Conservation (phyloP, 2,329 filamentous ascomycete species). For the Mycogone perniciosa region DNA sequence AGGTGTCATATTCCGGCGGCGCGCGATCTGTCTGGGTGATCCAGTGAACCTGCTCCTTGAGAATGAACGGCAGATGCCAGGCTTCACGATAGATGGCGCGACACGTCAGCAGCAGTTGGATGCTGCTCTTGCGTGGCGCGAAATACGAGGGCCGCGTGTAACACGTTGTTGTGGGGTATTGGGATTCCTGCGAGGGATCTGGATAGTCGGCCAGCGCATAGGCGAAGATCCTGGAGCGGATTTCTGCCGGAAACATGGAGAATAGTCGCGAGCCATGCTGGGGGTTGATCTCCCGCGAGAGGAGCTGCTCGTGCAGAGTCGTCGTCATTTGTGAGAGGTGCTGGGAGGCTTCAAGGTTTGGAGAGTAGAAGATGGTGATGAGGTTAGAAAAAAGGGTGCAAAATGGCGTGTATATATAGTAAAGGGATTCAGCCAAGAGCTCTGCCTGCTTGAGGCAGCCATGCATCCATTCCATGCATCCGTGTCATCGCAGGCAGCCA, state of each 20-base stretch:
- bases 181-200: slow-evolving; percentile 21
- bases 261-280: slow-evolving; percentile 28
- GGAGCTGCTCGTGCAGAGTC: slow-evolving; percentile 5
- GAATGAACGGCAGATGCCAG: slow-evolving; percentile 36
- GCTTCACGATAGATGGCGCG: slow-evolving; percentile 35
- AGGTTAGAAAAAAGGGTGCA: too few relatives aligned
- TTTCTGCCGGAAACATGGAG: slow-evolving; percentile 37
- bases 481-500: too few relatives aligned
- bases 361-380: too few relatives aligned
- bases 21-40: slow-evolving; percentile 25
- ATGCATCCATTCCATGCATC: too few relatives aligned
- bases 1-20: slow-evolving; percentile 20
- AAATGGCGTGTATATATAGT: too few relatives aligned
- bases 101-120: slow-evolving; percentile 36
- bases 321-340: too few relatives aligned
- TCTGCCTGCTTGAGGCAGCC: too few relatives aligned
- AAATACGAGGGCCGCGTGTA: slow-evolving; percentile 37
- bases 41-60: slow-evolving; percentile 35
- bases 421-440: too few relatives aligned
- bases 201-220: slow-evolving; percentile 33
- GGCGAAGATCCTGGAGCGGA: slow-evolving; percentile 42
- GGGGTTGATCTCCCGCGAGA: neutral
- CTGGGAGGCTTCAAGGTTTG: too few relatives aligned
- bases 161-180: slow-evolving; percentile 27
- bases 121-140: slow-evolving; percentile 30